A percentile compares a stretch with the other conserved stretches of the same genome.
Conservation (phyloP, 768 basidiomycete genomes). For the Lactarius akahatsu region DNA sequence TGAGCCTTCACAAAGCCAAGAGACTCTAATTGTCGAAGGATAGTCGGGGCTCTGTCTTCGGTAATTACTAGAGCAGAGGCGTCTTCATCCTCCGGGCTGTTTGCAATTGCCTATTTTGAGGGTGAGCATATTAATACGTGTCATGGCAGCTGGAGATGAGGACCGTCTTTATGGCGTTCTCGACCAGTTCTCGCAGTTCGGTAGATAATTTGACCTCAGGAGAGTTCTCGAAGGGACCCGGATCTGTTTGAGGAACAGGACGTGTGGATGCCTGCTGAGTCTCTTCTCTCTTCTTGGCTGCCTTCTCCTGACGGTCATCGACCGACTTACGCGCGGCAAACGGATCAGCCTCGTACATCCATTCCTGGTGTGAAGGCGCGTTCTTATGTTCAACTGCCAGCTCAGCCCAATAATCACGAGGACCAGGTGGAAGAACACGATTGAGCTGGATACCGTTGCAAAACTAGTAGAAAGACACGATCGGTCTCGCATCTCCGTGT, state of each 20-base stretch:
- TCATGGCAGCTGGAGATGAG: constrained; percentile 3
- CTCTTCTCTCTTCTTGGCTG: constrained; percentile 45
- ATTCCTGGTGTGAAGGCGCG: constrained; percentile 65
- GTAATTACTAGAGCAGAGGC: constrained; percentile 38
- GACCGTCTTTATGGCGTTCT: constrained; percentile 77
- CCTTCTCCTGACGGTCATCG: constrained; percentile 61
- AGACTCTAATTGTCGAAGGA: constrained; percentile 54
- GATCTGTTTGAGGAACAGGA: constrained; percentile 27
- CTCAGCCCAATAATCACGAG: constrained; percentile 85
- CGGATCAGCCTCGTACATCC: constrained; percentile 90
- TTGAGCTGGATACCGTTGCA: constrained; percentile 75
- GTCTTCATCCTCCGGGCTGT: constrained; percentile 51
- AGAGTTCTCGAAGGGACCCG: constrained; percentile 45
- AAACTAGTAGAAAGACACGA: constrained; percentile 47
- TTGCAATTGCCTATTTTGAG: constrained; percentile 45
- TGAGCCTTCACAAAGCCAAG: constrained; percentile 68
- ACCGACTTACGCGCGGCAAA: constrained; percentile 72
- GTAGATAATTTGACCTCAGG: constrained; percentile 86
- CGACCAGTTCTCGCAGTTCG: constrained; percentile 72
- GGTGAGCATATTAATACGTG: constrained; percentile 11
- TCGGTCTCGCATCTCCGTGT: constrained; percentile 31
- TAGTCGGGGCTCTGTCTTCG: constrained; percentile 42
- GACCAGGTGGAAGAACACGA: constrained; percentile 75
- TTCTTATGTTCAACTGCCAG: constrained; percentile 68
- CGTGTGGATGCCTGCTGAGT: constrained; percentile 28